Evolutionary conservation across 2,329 filamentous ascomycete genomes (phyloP), one percentile per base, ranked within the genome.

Genomic region (Fusarium beomiforme): DNA sequence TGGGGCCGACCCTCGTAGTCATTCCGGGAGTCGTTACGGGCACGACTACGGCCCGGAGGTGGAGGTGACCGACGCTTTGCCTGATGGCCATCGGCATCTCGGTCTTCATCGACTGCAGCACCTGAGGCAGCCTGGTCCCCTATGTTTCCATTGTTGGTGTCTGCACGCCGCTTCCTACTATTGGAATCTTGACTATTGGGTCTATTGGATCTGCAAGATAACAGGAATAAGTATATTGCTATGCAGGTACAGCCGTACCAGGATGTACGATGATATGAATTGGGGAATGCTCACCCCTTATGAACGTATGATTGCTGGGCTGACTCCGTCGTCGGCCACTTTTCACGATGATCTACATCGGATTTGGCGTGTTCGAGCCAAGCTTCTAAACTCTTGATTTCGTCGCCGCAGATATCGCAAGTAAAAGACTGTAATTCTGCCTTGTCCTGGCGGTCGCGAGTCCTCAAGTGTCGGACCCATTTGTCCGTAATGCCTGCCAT

Each of bases 51-150:
- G 70, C 29, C 13, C n/a, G 46, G 47, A 31, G 13, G 39, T 26
- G 76, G 71, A 23, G 79, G 78, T 2, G 79, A 79, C 26, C 76
- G 76, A 11, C 73, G 51, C 56, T 79, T 79, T 37, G 59, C 73
- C 12, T 69, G 69, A 24, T 67, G 74, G 5, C 53, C 63, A 51
- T 67, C 65, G 11, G 59, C 54, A 17, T 72, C 70, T 19, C n/a
- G 42, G 4, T 44, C 33, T 7, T 58, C 36, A 21, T 71, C 58
- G 24, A 33, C 56, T 13, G 21, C n/a, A 19, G 33, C 9, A 26
- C 14, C 66, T 2, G 55, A 39, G 21, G 34, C 34, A 10, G 12
- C 39, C 17, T 65, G 54, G 4, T 57, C 64, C 7, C 14, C 51
- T 37, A 31, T 6, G 3, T 33, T 55, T 24, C 49, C 54, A 53